phyloP scores from a whole-genome alignment of 768 basidiomycete species.

The Macrolepiota albuminosa region DNA sequence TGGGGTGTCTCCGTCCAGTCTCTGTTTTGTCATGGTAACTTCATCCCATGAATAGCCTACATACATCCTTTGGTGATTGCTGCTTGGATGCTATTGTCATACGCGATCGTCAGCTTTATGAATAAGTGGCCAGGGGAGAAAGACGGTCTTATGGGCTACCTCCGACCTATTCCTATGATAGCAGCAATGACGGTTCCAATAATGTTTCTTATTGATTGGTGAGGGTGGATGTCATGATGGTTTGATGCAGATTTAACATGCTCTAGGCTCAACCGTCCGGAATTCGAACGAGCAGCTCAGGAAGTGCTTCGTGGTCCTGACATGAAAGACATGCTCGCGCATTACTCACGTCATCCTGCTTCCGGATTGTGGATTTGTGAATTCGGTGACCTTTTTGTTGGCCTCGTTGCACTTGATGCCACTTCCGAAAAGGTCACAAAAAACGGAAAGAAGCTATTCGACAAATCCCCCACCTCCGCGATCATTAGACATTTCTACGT shows the following conservation, averaged over 20 bases:
- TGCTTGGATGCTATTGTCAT: conserved; percentile 58
- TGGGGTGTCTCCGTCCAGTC: conserved; percentile 21
- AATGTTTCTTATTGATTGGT: conserved; percentile 72
- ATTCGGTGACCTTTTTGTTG: conserved; percentile 52
- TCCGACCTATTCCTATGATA: conserved; percentile 62
- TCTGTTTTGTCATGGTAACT: conserved; percentile 3
- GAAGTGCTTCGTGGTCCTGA: conserved; percentile 52
- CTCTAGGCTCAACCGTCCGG: conserved; percentile 63
- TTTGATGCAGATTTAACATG: background rate
- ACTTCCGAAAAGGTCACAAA: conserved; percentile 32
- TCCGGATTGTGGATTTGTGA: conserved; percentile 74
- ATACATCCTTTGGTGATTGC: conserved; percentile 54
- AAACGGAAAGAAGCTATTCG: conserved; percentile 1
- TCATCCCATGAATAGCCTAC: conserved; percentile 36
- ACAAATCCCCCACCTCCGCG: conserved; percentile 43
- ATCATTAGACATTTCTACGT: conserved; percentile 73
- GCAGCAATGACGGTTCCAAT: conserved; percentile 59
- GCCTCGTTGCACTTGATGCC: conserved; percentile 69
- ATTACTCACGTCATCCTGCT: conserved; percentile 57
- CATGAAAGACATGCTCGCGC: conserved; percentile 41
- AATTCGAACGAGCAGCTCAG: conserved; percentile 53
- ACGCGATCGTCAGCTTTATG: conserved; percentile 53
- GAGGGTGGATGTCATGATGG: conserved; percentile 11
- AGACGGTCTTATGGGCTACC: conserved; percentile 42
- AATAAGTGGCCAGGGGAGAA: conserved; percentile 60